Conservation (phyloP, 768 basidiomycete species). For the Russula emetica region DNA sequence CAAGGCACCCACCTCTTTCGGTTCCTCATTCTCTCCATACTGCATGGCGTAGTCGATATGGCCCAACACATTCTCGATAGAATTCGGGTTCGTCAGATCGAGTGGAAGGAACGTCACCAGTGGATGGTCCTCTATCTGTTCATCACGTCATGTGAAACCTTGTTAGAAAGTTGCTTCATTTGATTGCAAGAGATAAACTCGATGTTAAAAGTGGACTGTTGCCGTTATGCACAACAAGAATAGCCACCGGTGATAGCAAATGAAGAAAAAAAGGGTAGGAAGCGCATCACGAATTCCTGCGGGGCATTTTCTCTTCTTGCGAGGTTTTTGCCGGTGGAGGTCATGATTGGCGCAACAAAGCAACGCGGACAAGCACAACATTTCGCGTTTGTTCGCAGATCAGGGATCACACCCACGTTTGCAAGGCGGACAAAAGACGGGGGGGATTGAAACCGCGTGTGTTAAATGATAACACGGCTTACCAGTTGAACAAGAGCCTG, state of each 20-base stretch:
- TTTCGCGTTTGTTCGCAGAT: conserved; percentile 19
- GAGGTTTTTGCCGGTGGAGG: conserved; percentile 16
- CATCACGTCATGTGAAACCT: conserved; percentile 20
- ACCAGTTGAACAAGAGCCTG: conserved; percentile 94
- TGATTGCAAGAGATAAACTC: background rate
- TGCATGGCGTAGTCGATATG: conserved; percentile 99
- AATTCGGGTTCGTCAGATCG: conserved; percentile 85
- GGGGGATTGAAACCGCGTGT: conserved; percentile 9
- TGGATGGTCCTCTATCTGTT: conserved; percentile 97
- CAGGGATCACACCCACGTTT: conserved; percentile 11
- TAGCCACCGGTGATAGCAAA: conserved; percentile 8
- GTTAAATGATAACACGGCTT: conserved; percentile 32
- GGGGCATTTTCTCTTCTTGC: conserved; percentile 2
- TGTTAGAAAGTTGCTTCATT: conserved; percentile 18
- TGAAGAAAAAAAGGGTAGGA: conserved; percentile 7
- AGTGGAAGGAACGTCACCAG: conserved; percentile 95
- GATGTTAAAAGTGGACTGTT: conserved; percentile 4
- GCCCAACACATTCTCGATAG: conserved; percentile 83
- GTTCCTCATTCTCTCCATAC: conserved; percentile 98
- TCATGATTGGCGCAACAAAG: conserved; percentile 17
- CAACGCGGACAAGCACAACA: conserved; percentile 14
- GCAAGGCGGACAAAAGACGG: conserved; percentile 8
- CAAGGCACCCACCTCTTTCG: conserved; percentile 65
- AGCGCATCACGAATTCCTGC: conserved; percentile 11
- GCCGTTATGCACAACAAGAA: conserved; percentile 22